Evolutionary conservation across 2,329 filamentous ascomycete genomes (phyloP), one percentile per base, ranked within the genome.

Genomic region (Magnaporthiopsis rhizophila): DNA sequence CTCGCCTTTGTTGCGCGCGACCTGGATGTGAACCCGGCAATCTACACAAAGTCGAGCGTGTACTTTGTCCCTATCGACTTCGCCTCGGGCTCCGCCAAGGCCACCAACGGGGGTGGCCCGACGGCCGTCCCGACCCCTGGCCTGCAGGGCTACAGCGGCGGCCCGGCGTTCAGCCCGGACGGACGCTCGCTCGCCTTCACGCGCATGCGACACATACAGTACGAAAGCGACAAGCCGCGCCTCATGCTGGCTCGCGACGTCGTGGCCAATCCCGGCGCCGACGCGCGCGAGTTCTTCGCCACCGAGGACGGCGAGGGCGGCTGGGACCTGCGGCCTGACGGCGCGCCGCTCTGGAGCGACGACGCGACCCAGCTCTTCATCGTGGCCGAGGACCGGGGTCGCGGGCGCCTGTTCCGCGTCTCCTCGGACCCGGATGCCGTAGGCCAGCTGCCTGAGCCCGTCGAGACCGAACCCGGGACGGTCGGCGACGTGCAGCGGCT

Each of bases 1-100:
- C 32, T 63, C 56, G 84, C 87, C 8, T 93, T 93, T 70, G 85
- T 92, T 12, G 84, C 90, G 11, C 91, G 91, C 69, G 90, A 92
- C 69, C 89, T 89, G 0, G 78, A 84, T 13, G 75, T 92, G 32
- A 86, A 89, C 69, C 86, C 85, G 3, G 90, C 90, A 0, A 83
- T 89, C 64, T 86, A 90, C 73, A 96, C 92, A 11, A 94, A 92
- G 71, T 89, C 88, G 0, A 90, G 95, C 70, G 83, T 95, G 56
- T 96, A 95, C 74, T 84, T 88, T 59, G 82, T 90, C 6, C 83
- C 86, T 0, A 77, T 92, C 56, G 84, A 81, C 6, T 92, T 89
- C 72, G 65, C 86, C 90, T 89, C 72, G 45, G n/a, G 24, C 21
- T 18, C 15, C 15, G 24, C 50, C 45, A 34, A 34, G n/a, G 59